Evolutionary conservation across 2,329 filamentous ascomycete species (phyloP).

Genomic region (Calonectria ilicicola): DNA sequence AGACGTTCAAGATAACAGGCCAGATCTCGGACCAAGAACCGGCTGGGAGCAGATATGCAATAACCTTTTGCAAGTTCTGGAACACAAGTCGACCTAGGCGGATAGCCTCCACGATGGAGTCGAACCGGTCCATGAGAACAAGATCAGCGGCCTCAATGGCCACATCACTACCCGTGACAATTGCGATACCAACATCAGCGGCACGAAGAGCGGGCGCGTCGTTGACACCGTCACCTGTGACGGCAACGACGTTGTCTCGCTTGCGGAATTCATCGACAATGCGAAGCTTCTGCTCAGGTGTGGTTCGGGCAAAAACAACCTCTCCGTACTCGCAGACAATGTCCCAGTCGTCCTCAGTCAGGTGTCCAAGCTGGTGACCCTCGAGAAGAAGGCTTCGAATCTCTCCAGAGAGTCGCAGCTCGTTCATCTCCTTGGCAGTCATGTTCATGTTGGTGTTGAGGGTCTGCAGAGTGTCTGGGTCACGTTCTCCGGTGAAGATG

Average conservation of each 20-base stretch:
- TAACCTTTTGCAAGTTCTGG: slow-evolving; percentile 56
- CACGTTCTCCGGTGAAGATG: slow-evolving; percentile 67
- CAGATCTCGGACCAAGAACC: slow-evolving; percentile 69
- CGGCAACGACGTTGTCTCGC: slow-evolving; percentile 71
- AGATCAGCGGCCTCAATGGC: slow-evolving; percentile 75
- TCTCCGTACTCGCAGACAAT: slow-evolving; percentile 63
- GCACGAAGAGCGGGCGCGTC: slow-evolving; percentile 75
- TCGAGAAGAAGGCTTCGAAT: slow-evolving; percentile 53
- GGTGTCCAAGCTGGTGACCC: slow-evolving; percentile 68
- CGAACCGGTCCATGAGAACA: slow-evolving; percentile 77
- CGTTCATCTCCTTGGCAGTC: slow-evolving; percentile 25
- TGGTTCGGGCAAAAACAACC: slow-evolving; percentile 76
- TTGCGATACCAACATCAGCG: slow-evolving; percentile 77
- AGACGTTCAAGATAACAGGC: slow-evolving; percentile 68
- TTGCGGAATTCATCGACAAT: slow-evolving; percentile 77
- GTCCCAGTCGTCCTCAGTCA: slow-evolving; percentile 63
- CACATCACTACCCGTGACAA: slow-evolving; percentile 73
- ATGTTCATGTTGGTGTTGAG: slow-evolving; percentile 32
- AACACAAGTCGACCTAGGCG: slow-evolving; percentile 54
- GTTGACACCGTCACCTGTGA: slow-evolving; percentile 81
- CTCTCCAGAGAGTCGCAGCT: slow-evolving; percentile 19
- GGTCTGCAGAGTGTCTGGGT: slow-evolving; percentile 48
- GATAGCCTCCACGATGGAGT: slow-evolving; percentile 76
- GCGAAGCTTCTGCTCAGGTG: slow-evolving; percentile 77
- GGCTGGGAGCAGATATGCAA: slow-evolving; percentile 61